A percentile compares a stretch with the other conserved stretches of the same genome.
Conservation (phyloP, 2,329 filamentous ascomycete species). For the Domatiomyces catenatus region DNA sequence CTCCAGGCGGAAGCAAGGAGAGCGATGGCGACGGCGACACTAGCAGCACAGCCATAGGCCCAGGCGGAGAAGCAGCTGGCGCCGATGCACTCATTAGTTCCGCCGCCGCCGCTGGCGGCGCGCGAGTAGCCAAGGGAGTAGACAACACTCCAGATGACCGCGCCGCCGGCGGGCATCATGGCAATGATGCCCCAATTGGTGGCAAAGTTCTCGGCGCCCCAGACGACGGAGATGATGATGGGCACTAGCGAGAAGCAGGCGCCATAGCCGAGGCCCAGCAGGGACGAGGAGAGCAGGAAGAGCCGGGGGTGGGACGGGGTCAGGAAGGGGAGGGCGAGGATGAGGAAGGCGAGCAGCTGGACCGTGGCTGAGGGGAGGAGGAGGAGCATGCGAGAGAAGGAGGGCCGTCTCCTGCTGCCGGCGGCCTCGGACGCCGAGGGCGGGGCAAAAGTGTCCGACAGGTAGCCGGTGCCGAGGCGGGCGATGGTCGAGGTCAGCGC, state of each 20-base stretch:
- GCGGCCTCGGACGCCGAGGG: slow-evolving; percentile 23
- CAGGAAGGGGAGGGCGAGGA: slow-evolving; percentile 60
- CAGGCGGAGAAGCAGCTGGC: slow-evolving; percentile 75
- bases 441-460: slow-evolving; percentile 75
- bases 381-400: slow-evolving; percentile 63
- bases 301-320: slow-evolving; percentile 62
- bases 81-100: slow-evolving; percentile 59
- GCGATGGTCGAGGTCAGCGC: slow-evolving; percentile 81
- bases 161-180: slow-evolving; percentile 75
- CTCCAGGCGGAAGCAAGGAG: slow-evolving; percentile 71
- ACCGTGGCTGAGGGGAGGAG: slow-evolving; percentile 60
- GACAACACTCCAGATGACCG: slow-evolving; percentile 78
- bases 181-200: slow-evolving; percentile 96
- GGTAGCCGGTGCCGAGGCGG: slow-evolving; percentile 71
- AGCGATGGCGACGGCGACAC: slow-evolving; percentile 60
- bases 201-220: slow-evolving; percentile 96
- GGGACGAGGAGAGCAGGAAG: slow-evolving; percentile 72
- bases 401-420: slow-evolving; percentile 46
- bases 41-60: slow-evolving; percentile 57
- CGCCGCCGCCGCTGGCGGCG: slow-evolving; percentile 21
- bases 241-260: slow-evolving; percentile 79
- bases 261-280: slow-evolving; percentile 83
- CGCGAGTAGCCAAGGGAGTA: slow-evolving; percentile 45
- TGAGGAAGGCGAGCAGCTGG: slow-evolving; percentile 58
- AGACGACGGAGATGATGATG: slow-evolving; percentile 89